Base-by-base conservation (phyloP, 495 filamentous ascomycete species). In the Penicillium parvum region DNA sequence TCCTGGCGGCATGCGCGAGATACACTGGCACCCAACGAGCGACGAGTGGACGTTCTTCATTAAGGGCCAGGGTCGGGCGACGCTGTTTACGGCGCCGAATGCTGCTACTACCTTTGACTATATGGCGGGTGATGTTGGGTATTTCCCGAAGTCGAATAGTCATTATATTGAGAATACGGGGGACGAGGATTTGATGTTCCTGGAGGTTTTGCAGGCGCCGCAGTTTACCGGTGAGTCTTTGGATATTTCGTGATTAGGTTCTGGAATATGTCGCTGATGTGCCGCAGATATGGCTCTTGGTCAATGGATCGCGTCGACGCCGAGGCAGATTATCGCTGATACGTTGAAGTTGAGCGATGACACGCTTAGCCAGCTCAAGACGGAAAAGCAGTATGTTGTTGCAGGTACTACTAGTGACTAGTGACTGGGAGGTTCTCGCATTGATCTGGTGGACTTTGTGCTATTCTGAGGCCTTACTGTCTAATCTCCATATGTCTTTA, bases 31-130 rank as follows among this genome's bases (percentile, higher is more conserved):
- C 49, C 81, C 83, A 0, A 75, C 72, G 7, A 78, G 77, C 16
- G 85, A 88, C 59, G 85, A 89, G 52, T 90, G 83, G 84, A 77
- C 74, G 1, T 90, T 84, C 64, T 88, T 89, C 66, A 75, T 88
- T 33, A 58, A 74, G 19, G 85, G 86, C 0, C 70, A 72, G 0
- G 86, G 76, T 0, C 74, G 86, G 3, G 81, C 84, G 10, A 88
- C 84, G 0, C 63, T 88, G 4, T 88, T 79, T 57, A 62, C 69
- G 4, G 79, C 84, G 0, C 74, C 79, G 0, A 56, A 61, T 0
- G 57, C 70, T 2, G 75, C 84, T 1, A 72, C 74, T 7, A 89
- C 85, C 0, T 91, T 89, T 56, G 85, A 91, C 59, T 89, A 81
- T 57, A 69, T 71, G 14, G 74, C 79, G n/a, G 85, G 85, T 19